A percentile compares a stretch with the other conserved stretches of the same genome.
These are phyloP conservation scores for Fragaria vesca DNA, from an alignment of 306 rosid genomes.

Conservation along the genomic window DNA sequence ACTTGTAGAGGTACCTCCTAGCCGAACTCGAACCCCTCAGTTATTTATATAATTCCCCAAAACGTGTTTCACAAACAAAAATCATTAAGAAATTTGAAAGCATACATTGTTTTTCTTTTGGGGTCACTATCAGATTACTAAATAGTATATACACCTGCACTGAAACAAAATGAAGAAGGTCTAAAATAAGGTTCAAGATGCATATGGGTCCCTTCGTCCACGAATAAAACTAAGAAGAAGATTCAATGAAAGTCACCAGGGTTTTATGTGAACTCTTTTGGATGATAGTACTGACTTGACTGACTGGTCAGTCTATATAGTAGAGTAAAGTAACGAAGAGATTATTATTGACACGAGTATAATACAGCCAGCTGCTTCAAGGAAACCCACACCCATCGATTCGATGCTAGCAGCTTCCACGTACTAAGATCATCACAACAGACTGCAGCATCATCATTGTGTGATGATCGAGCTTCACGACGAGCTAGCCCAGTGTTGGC, in stretches of 20 bases:
- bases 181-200: background rate
- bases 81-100: background rate
- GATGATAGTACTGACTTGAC: conserved; percentile 2
- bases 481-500: too few species aligned
- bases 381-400: background rate
- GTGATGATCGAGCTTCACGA: too few species aligned
- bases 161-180: background rate
- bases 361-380: conserved; percentile 13
- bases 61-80: conserved; percentile 24
- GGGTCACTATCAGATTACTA: background rate
- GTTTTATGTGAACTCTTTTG: background rate
- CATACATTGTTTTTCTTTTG: background rate
- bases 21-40: background rate
- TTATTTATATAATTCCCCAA: conserved; percentile 15
- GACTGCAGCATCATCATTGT: background rate
- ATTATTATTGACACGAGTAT: background rate
- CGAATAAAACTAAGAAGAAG: conserved; percentile 9
- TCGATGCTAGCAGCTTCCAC: too few species aligned
- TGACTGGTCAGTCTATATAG: background rate
- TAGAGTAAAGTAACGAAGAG: background rate
- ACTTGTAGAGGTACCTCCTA: background rate
- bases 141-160: background rate
- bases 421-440: background rate
- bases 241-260: background rate
- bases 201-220: background rate